These are phyloP conservation scores for Fusarium sp. DNA, from an alignment of 2,329 filamentous ascomycete species.

Conservation along the genomic window DNA sequence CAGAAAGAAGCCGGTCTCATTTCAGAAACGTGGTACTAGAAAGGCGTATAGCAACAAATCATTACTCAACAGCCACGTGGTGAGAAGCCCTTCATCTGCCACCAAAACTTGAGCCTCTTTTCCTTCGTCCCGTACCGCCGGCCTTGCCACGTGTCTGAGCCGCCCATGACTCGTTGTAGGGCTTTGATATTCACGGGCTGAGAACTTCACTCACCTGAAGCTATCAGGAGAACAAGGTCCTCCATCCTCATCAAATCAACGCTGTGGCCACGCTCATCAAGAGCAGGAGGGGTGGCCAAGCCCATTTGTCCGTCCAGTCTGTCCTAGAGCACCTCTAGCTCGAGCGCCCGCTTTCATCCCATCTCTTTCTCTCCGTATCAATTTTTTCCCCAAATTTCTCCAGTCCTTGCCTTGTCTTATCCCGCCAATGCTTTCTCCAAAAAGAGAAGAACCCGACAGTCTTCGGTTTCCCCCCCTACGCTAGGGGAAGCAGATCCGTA, in stretches of 20 bases:
- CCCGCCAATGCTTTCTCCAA: background rate
- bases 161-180: slow-evolving; percentile 7
- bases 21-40: background rate
- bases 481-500: background rate
- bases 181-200: background rate
- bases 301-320: background rate
- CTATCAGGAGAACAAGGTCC: background rate
- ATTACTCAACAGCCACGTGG: slow-evolving; percentile 3
- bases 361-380: background rate
- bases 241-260: background rate
- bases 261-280: background rate
- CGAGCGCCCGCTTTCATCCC: background rate
- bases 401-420: background rate
- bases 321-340: slow-evolving; percentile 2
- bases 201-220: background rate
- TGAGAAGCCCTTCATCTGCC: background rate
- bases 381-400: background rate
- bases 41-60: background rate
- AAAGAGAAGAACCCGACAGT: background rate
- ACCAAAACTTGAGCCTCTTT: slow-evolving; percentile 7
- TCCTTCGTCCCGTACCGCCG: slow-evolving; percentile 10
- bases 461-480: background rate
- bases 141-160: slow-evolving; percentile 7
- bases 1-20: slow-evolving; percentile 1
- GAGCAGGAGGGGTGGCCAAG: background rate